Base-by-base conservation (phyloP, 1,284 basidiomycete genomes). In the Ceratobasidium sp. region DNA sequence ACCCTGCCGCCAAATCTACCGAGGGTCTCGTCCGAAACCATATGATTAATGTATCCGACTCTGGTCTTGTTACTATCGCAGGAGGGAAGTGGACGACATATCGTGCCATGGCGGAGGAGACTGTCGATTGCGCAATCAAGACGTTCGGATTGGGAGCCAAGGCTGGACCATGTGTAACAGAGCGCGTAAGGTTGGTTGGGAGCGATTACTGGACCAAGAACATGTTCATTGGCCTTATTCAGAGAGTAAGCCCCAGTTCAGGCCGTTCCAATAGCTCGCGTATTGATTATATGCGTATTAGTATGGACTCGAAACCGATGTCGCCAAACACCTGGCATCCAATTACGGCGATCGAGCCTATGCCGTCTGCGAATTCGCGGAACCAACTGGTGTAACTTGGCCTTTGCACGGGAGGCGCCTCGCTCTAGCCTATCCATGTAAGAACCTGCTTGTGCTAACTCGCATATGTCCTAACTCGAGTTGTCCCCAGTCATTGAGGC, bases 61-160 rank as follows among this genome's bases (percentile, higher is more conserved):
- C 91, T 80, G 96, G 96, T 26, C 87, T 99, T 81, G 85, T 99
- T 79, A 99, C 97, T 23, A 97, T 99, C 82, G 96, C 96, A 7
- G 97, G 97, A 64, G 97, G 97, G 5, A 99, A 99, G 86, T 99
- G 97, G 97, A 99, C 97, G 73, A 99, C 97, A 42, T 99, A 99
- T 85, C 88, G 96, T 74, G 93, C 93, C 70, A 99, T 99, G 97
- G 96, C 97, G 44, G 91, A 97, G 87, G 96, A 99, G 87, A 95
- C 96, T 0, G 93, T 99, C 65, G 95, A 99, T 85, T 88, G 89
- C 78, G 97, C 97, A 12, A 89, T 99, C 80, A 89, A 94, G 84
- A 90, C 90, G 76, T 98, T 95, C 86, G 87, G 86, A 44, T 85
- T 97, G 69, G 85, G 91, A 82, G 85, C 86, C 44, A 88, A 85